A percentile compares a stretch with the other conserved stretches of the same genome.
Evolutionary conservation across 306 rosid genomes (phyloP).

Genomic region (Vigna nakashimae): DNA sequence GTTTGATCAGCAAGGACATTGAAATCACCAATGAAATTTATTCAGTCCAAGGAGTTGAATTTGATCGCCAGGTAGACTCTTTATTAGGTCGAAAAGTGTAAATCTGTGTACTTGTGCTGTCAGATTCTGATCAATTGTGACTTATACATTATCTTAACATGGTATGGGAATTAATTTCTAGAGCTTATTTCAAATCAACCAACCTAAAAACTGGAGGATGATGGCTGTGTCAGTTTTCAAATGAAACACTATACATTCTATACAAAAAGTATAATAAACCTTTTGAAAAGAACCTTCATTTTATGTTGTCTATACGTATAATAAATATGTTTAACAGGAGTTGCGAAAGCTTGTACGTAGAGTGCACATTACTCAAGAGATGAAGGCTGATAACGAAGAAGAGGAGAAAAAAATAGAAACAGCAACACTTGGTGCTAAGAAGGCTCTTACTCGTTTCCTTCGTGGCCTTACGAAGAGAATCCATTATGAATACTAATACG

Average conservation of each 20-base stretch:
- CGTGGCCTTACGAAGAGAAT: slow-evolving; percentile 59
- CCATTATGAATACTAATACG: slow-evolving; percentile 45
- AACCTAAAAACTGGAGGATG: neutral
- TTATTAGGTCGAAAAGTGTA: neutral
- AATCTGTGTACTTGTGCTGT: slow-evolving; percentile 6
- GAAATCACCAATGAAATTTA: slow-evolving; percentile 81
- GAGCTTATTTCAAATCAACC: slow-evolving; percentile 24
- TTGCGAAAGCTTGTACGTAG: slow-evolving; percentile 79
- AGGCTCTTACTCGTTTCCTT: slow-evolving; percentile 81
- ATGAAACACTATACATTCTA: neutral
- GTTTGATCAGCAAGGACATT: slow-evolving; percentile 70
- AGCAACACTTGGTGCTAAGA: slow-evolving; percentile 52
- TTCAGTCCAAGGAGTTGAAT: slow-evolving; percentile 79
- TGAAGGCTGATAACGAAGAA: slow-evolving; percentile 50
- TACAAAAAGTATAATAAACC: too few species aligned
- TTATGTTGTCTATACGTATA: neutral
- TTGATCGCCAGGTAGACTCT: slow-evolving; percentile 81
- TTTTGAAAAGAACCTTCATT: too few species aligned
- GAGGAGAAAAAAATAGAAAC: slow-evolving; percentile 56
- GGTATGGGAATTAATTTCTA: neutral
- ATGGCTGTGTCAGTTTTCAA: neutral
- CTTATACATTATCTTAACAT: slow-evolving; percentile 11
- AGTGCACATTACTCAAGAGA: slow-evolving; percentile 62
- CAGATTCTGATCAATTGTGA: slow-evolving; percentile 3
- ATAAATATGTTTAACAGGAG: slow-evolving; percentile 61